Evolutionary conservation across 1,284 basidiomycete species (phyloP), one percentile per base, ranked within the genome.

Genomic region (Vanrija sp.): DNA sequence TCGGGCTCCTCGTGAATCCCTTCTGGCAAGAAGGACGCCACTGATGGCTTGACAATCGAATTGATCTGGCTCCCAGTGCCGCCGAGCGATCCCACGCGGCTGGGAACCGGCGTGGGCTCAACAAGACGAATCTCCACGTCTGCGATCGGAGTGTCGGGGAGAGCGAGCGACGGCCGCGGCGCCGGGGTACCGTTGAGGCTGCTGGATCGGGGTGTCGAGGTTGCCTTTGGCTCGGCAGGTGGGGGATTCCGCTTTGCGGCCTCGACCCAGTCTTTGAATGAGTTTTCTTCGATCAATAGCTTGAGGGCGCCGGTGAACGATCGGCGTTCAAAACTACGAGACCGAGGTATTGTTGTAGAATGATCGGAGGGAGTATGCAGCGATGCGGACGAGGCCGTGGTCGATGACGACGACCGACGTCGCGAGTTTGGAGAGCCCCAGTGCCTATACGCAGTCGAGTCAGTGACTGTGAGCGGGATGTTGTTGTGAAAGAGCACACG

Each of bases 261-360:
- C 41, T 60, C 62, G n/a, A 74, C 67, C 72, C 72, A 74, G 48
- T 74, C 71, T 51, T 66, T 71, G 55, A 74, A 72, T 39, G 62
- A 57, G 24, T 68, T 64, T 19, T 60, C 61, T 41, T 72, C 69
- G 15, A 72, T 58, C 7, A 74, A 54, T 18, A 74, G 62, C 31
- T 64, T 60, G 39, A 74, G 62, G 2, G 65, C 59, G 12, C 62
- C 64, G 18, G 69, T 67, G 47, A 74, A 74, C 4, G 67, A 64
- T 31, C 67, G 60, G 7, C 54, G 47, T 27, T 68, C 69, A 37
- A 54, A 49, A 23, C 63, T 66, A 6, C 53, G 59, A n/a, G 27
- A 45, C 16, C 46, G 54, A 19, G 24, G 44, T 43, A 49, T 41
- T 38, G 14, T 31, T 54, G 49, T 48, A 19, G 51, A 56, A 47